These are phyloP conservation scores for Mollisiaceae sp. DNA, from an alignment of 2,329 filamentous ascomycete species.

Conservation along the genomic window DNA sequence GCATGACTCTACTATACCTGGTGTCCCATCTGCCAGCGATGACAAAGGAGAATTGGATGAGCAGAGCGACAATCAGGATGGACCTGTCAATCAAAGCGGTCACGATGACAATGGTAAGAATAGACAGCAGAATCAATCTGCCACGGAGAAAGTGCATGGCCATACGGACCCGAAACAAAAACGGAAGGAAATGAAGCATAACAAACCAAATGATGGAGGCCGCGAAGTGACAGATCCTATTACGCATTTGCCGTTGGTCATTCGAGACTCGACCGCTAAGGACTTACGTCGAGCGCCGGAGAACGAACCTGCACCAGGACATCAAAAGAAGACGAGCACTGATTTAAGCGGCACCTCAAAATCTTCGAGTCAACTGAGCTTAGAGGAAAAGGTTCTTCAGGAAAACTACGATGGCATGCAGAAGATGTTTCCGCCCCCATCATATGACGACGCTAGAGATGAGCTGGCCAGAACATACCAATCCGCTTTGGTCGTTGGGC, in stretches of 20 bases:
- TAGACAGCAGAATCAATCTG: conserved; percentile 25
- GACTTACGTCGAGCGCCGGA: conserved; percentile 51
- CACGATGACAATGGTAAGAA: conserved; percentile 13
- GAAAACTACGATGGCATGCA: conserved; percentile 52
- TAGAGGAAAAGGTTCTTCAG: conserved; percentile 49
- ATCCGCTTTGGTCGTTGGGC: conserved; percentile 41
- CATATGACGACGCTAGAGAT: conserved; percentile 50
- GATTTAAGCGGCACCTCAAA: conserved; percentile 52
- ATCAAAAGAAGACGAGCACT: conserved; percentile 40
- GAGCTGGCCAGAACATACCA: conserved; percentile 53
- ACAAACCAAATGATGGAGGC: conserved; percentile 31
- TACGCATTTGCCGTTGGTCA: conserved; percentile 60
- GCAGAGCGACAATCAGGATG: conserved; percentile 14
- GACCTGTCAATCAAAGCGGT: conserved; percentile 10
- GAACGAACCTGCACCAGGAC: conserved; percentile 29
- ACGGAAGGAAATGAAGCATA: conserved; percentile 37
- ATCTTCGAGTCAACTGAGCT: conserved; percentile 46
- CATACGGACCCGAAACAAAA: conserved; percentile 36
- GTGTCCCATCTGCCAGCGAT: conserved; percentile 15
- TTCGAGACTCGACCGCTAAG: conserved; percentile 59
- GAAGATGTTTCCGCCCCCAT: conserved; percentile 58
- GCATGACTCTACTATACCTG: conserved; percentile 30
- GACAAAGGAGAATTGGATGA: conserved; percentile 2
- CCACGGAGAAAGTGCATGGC: conserved; percentile 34
- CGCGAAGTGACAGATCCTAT: conserved; percentile 64